phyloP scores from a whole-genome alignment of 2,329 filamentous ascomycete genomes.

The Cryoendolithus antarcticus region DNA sequence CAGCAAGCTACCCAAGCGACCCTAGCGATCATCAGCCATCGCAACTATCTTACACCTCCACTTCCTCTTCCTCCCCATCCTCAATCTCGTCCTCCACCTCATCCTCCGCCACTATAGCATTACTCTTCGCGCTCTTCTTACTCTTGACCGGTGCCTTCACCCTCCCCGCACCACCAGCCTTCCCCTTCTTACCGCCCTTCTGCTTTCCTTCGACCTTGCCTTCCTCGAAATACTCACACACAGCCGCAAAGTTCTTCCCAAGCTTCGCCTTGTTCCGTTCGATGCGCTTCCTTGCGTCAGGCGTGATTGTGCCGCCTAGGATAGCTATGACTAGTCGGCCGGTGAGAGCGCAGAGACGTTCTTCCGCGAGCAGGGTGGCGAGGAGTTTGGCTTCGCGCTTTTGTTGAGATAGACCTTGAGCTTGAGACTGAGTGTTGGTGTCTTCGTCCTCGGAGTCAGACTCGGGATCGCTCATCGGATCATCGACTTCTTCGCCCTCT shows the following conservation, averaged over 20 bases:
- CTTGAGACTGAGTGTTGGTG: conserved; percentile 36
- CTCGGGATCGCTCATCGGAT: conserved; percentile 49
- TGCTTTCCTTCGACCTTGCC: conserved; percentile 38
- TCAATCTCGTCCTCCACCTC: conserved; percentile 27
- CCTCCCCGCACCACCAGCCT: conserved; percentile 15
- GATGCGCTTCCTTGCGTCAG: conserved; percentile 56
- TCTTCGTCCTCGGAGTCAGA: conserved; percentile 37
- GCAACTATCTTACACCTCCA: too few species aligned
- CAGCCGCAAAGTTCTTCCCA: conserved; percentile 74
- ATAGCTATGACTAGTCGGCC: conserved; percentile 75
- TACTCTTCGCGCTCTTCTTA: conserved; percentile 31
- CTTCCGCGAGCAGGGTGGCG: conserved; percentile 61
- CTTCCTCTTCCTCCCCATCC: conserved; percentile 30
- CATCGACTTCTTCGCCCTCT: conserved; percentile 41
- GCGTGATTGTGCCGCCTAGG: conserved; percentile 61
- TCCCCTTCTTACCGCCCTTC: conserved; percentile 32
- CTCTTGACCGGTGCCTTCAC: conserved; percentile 32
- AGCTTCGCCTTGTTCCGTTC: conserved; percentile 68
- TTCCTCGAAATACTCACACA: conserved; percentile 68
- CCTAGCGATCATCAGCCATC: too few species aligned
- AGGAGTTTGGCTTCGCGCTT: conserved; percentile 47
- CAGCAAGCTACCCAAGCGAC: too few species aligned
- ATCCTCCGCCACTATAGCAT: conserved; percentile 30
- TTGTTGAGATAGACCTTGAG: conserved; percentile 38
- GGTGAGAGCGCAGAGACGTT: conserved; percentile 72